phyloP scores from a whole-genome alignment of 768 basidiomycete genomes.

The Russula olivacea region DNA sequence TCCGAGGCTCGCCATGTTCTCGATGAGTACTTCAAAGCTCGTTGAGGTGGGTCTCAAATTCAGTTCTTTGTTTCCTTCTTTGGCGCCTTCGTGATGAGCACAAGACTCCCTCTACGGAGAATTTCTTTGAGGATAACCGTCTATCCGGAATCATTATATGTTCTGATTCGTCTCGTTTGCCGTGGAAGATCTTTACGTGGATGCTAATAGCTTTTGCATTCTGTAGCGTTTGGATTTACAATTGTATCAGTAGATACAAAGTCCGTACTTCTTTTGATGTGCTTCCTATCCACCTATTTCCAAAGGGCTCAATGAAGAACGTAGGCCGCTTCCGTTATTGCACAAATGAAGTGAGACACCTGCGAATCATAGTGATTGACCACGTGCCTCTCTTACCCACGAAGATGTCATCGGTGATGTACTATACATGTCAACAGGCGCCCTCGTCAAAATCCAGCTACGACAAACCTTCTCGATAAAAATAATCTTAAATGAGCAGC shows the following conservation, averaged over 20 bases:
- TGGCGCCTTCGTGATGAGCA: conserved; percentile 59
- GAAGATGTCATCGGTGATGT: no score
- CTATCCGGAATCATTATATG: conserved; percentile 88
- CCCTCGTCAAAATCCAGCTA: no score
- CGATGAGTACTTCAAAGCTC: conserved; percentile 95
- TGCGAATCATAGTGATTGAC: no score
- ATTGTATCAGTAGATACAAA: conserved; percentile 21
- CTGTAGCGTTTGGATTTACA: conserved; percentile 1
- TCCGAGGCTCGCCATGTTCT: conserved; percentile 92
- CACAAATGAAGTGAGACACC: no score
- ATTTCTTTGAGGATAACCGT: conserved; percentile 63
- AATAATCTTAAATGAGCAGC: no score
- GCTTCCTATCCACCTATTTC: not conserved
- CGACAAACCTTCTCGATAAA: no score
- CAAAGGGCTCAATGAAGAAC: not conserved
- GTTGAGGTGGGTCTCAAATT: conserved; percentile 43
- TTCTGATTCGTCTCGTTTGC: conserved; percentile 47
- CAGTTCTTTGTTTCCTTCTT: conserved; percentile 11
- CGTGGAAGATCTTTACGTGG: not conserved
- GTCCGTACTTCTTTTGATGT: not conserved
- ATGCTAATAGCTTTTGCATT: conserved; percentile 2
- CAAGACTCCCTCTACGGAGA: conserved; percentile 92
- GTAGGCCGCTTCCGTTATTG: not conserved
- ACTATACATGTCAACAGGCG: no score
- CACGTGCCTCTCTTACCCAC: no score